Evolutionary conservation across 768 basidiomycete species (phyloP).

Genomic region (Neoboletus subvelutipes): DNA sequence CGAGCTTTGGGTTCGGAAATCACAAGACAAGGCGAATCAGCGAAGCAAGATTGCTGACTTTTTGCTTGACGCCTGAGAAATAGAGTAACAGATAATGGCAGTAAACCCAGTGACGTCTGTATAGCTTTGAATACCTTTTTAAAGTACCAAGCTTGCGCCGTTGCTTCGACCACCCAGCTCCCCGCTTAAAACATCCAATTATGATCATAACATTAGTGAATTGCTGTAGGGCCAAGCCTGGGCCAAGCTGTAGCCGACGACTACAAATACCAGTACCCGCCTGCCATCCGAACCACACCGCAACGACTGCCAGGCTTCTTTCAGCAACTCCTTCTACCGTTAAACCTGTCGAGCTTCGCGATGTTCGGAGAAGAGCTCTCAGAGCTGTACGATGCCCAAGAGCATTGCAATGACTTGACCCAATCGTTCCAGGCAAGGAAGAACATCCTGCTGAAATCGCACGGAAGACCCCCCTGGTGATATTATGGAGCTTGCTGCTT

Average conservation of each 20-base stretch:
- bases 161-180: neutral
- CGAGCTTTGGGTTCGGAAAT: constrained; percentile 35
- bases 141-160: neutral
- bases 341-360: neutral
- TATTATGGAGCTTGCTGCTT: constrained; percentile 10
- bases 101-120: neutral
- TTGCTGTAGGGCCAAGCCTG: constrained; percentile 11
- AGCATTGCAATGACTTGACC: constrained; percentile 15
- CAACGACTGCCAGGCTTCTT: neutral
- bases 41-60: constrained; percentile 39
- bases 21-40: constrained; percentile 37
- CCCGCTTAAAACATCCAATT: constrained; percentile 2
- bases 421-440: constrained; percentile 43
- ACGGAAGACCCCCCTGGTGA: constrained; percentile 85
- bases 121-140: neutral
- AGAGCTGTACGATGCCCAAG: constrained; percentile 23
- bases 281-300: neutral
- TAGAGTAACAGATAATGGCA: neutral
- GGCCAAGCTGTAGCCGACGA: constrained; percentile 27
- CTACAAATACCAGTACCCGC: constrained; percentile 28
- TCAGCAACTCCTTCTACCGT: neutral
- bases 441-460: constrained; percentile 78
- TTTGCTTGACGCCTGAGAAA: constrained; percentile 32
- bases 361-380: constrained; percentile 31
- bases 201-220: neutral